Base-by-base conservation (phyloP, 768 basidiomycete genomes). In the Gymnopilus dilepis region DNA sequence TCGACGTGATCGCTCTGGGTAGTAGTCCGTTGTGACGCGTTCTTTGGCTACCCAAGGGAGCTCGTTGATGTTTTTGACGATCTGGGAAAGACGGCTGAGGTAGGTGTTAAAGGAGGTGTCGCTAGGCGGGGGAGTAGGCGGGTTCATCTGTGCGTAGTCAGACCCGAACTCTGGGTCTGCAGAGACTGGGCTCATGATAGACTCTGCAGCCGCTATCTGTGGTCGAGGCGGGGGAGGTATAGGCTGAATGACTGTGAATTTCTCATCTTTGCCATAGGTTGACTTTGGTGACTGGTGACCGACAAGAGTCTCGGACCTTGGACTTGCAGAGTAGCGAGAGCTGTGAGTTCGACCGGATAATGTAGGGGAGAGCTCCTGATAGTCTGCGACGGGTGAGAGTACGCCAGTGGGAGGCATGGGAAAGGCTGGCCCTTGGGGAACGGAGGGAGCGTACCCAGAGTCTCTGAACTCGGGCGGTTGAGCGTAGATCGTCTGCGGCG, bases 121-220 rank as follows among this genome's bases (percentile, higher is more conserved):
- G 11, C 80, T 76, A 0, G 70, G 73, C 4, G 77, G 75, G 6
- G 78, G 78, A n/a, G 79, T 72, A 2, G 76, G 76, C 1, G 78
- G 73, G 6, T 77, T 74, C 82, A 85, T 83, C 62, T 82, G 82
- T 26, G 76, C 80, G 64, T 83, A 84, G 61, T 83, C 82, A 0
- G 81, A 72, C 3, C 76, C 79, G 12, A 73, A 79, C 17, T 72
- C 74, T 4, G 79, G 81, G 40, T 81, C 76, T 5, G 77, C 76
- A 38, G 77, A 71, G 30, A 79, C 62, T 0, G 80, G 81, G n/a
- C 75, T 78, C 9, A 52, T 63, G 11, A 65, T 66, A 24, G 73
- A 68, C 37, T 66, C 68, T 38, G 59, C 50, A 47, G 58, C 42
- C 15, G 43, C 24, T 15, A 62, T 62, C 24, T 48, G 55, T 6